These are phyloP conservation scores for Metarhizium rileyi DNA, from an alignment of 2,329 filamentous ascomycete species.

Conservation along the genomic window DNA sequence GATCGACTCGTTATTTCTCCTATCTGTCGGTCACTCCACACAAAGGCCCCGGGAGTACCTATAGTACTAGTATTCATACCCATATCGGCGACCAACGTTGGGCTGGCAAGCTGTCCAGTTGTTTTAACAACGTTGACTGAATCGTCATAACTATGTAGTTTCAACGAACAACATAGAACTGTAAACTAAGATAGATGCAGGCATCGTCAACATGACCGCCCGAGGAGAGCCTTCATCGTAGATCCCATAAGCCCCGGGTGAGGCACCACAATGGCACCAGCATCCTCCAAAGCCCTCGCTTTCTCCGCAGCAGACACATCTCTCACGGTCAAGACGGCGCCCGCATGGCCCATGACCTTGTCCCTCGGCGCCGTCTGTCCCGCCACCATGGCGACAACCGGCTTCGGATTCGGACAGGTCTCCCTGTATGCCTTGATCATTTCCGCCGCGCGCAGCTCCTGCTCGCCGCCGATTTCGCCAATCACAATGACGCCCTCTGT, in stretches of 20 bases:
- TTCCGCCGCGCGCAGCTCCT: conserved; percentile 61
- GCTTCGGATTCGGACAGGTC: conserved; percentile 51
- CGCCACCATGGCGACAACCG: conserved; percentile 52
- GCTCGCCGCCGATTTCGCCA: conserved; percentile 61
- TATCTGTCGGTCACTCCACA: too few relatives aligned
- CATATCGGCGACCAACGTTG: too few relatives aligned
- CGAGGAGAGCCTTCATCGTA: conserved; percentile 24
- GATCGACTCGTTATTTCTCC: too few relatives aligned
- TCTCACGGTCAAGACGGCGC: conserved; percentile 40
- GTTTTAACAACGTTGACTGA: too few relatives aligned
- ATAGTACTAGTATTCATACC: too few relatives aligned
- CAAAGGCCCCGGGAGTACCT: too few relatives aligned
- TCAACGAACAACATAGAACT: too few relatives aligned
- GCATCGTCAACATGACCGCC: not conserved
- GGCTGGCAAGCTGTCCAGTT: too few relatives aligned
- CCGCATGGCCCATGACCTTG: conserved; percentile 63
- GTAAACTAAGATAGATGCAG: too few relatives aligned
- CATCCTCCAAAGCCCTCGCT: conserved; percentile 22
- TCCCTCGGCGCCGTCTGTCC: conserved; percentile 51
- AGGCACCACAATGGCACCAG: conserved; percentile 27
- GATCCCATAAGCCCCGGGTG: conserved; percentile 29
- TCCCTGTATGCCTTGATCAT: conserved; percentile 57
- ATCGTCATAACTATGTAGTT: too few relatives aligned
- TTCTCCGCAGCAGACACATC: conserved; percentile 24
- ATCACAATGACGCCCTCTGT: conserved; percentile 64